Conservation (phyloP, 495 filamentous ascomycete species). For the Neurospora sp. region DNA sequence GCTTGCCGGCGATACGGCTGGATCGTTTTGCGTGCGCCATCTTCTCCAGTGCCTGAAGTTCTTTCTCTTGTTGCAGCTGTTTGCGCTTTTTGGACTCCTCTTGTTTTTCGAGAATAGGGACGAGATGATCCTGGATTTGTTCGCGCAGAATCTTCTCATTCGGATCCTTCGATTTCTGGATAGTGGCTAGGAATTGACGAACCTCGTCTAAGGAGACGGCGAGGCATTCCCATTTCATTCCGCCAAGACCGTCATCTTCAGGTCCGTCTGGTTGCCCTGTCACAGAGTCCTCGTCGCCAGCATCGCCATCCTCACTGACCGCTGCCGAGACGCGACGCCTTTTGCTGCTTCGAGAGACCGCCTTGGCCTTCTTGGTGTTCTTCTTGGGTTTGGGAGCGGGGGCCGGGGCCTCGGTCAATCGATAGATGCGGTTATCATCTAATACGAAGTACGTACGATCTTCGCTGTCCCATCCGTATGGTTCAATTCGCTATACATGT, state of each 20-base stretch:
- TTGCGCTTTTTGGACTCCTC: slow-evolving; percentile 67
- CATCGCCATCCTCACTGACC: slow-evolving; percentile 46
- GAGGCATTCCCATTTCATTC: slow-evolving; percentile 83
- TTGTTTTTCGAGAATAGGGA: slow-evolving; percentile 74
- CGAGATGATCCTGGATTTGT: slow-evolving; percentile 59
- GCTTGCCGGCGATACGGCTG: slow-evolving; percentile 71
- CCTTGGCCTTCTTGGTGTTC: slow-evolving; percentile 64
- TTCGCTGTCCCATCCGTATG: slow-evolving; percentile 76
- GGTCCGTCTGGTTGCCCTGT: slow-evolving; percentile 28
- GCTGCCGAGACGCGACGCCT: slow-evolving; percentile 54
- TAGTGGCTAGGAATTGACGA: slow-evolving; percentile 54
- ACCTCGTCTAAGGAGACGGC: slow-evolving; percentile 73
- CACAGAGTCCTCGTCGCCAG: slow-evolving; percentile 31
- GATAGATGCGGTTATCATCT: slow-evolving; percentile 89
- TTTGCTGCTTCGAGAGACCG: slow-evolving; percentile 58
- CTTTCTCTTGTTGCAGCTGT: slow-evolving; percentile 61
- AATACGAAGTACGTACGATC: slow-evolving; percentile 82
- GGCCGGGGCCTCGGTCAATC: slow-evolving; percentile 59
- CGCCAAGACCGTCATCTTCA: slow-evolving; percentile 52
- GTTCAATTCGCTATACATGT: slow-evolving; percentile 72
- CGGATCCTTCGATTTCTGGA: slow-evolving; percentile 62
- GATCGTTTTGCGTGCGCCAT: slow-evolving; percentile 91
- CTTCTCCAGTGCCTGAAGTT: slow-evolving; percentile 68
- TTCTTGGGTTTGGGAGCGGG: slow-evolving; percentile 58
- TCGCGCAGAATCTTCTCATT: slow-evolving; percentile 72